phyloP scores from a whole-genome alignment of 768 basidiomycete genomes.

The Termitomyces sp. region DNA sequence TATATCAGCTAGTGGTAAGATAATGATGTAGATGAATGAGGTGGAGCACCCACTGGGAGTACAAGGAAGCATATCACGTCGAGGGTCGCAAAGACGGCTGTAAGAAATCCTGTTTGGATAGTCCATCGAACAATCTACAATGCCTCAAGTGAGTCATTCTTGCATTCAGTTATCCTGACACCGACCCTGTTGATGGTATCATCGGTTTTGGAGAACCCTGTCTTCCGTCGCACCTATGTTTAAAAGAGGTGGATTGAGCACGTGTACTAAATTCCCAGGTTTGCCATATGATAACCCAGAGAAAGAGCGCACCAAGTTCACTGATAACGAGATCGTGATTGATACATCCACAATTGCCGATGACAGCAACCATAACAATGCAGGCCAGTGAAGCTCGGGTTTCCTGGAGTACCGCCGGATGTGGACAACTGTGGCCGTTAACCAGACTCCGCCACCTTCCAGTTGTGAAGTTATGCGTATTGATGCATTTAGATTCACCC shows the following conservation, averaged over 20 bases:
- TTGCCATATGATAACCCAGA: neutral
- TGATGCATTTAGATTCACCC: neutral
- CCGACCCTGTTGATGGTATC: slow-evolving; percentile 27
- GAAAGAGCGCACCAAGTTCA: slow-evolving; percentile 26
- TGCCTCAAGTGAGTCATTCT: neutral
- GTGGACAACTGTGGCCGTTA: slow-evolving; percentile 24
- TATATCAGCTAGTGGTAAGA: neutral
- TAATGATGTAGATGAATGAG: neutral
- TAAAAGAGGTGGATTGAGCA: neutral
- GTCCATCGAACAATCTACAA: slow-evolving; percentile 21
- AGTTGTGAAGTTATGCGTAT: neutral
- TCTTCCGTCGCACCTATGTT: slow-evolving; percentile 22
- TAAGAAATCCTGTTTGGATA: slow-evolving; percentile 34
- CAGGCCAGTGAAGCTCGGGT: slow-evolving; percentile 37
- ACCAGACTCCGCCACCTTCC: slow-evolving; percentile 38
- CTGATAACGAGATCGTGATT: slow-evolving; percentile 33
- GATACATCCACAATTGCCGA: slow-evolving; percentile 35
- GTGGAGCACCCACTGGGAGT: slow-evolving; percentile 24
- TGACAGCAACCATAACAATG: slow-evolving; percentile 38
- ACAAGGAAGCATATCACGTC: slow-evolving; percentile 38
- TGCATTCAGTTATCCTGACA: neutral
- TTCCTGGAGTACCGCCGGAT: slow-evolving; percentile 33
- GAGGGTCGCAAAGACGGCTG: slow-evolving; percentile 33
- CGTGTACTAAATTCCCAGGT: neutral
- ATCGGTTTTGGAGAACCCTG: slow-evolving; percentile 36